phyloP scores from a whole-genome alignment of 2,329 filamentous ascomycete species.

The Fusarium burgessii region DNA sequence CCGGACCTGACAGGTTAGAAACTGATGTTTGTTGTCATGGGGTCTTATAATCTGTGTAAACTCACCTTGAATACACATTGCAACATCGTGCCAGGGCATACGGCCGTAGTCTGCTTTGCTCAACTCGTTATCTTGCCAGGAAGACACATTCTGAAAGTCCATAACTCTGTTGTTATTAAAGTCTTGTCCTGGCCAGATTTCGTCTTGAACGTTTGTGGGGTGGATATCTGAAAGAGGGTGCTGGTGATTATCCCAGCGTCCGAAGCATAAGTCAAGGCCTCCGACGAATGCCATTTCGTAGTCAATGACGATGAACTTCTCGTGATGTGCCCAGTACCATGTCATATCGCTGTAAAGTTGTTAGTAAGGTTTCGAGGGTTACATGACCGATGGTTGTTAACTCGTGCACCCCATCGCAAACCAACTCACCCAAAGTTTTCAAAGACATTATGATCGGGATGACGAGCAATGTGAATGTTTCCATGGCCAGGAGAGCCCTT shows the following conservation, averaged over 20 bases:
- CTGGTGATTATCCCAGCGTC: constrained; percentile 89
- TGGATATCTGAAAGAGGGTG: constrained; percentile 90
- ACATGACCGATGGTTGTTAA: background rate
- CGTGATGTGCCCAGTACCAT: constrained; percentile 97
- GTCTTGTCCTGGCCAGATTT: constrained; percentile 95
- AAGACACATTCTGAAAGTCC: constrained; percentile 91
- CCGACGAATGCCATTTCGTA: constrained; percentile 93
- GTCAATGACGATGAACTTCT: constrained; percentile 97
- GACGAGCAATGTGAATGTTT: constrained; percentile 89
- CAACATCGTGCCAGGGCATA: constrained; percentile 98
- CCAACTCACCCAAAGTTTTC: constrained; percentile 77
- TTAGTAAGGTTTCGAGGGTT: background rate
- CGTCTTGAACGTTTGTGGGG: constrained; percentile 81
- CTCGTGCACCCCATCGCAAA: background rate
- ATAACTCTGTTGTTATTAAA: constrained; percentile 98
- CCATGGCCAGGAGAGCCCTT: constrained; percentile 84
- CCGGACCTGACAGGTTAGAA: constrained; percentile 84
- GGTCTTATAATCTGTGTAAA: background rate
- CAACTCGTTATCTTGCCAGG: constrained; percentile 94
- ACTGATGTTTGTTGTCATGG: constrained; percentile 51
- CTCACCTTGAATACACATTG: constrained; percentile 50
- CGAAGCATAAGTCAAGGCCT: constrained; percentile 94
- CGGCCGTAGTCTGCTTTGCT: constrained; percentile 91
- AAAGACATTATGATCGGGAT: constrained; percentile 94
- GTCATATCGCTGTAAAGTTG: constrained; percentile 67